Base-by-base conservation (phyloP, 805 yeast genomes). In the Peterozyma xylosa region DNA sequence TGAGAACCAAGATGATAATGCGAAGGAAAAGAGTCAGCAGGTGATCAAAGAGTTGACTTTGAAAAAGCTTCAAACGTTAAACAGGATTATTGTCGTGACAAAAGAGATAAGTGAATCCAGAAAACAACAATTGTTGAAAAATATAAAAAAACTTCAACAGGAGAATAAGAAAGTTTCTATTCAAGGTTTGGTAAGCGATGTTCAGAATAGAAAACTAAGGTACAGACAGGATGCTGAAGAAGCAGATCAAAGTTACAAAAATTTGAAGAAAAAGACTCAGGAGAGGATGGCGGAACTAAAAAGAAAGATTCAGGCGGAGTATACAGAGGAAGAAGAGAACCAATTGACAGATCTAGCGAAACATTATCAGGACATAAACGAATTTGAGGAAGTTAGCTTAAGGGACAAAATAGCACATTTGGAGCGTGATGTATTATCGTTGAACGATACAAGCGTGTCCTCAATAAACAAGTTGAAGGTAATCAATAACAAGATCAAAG, bases 251-350 rank as follows among this genome's bases (percentile, higher is more conserved):
- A 21, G 39, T 6, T 50, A 48, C 40, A 46, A 41, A 27, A 45
- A 45, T 14, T 38, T 54, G 9, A 62, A 60, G 36, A 37, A 21
- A 9, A 53, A 48, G 16, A 49, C 47, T 1, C 56, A 51, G 33
- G 48, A 47, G 3, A 39, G 43, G 5, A 49, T 53, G 29, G 48
- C 53, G 27, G 50, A 56, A 10, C 60, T 57, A 10, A 74, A 68
- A 49, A 57, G 59, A 5, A 54, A 50, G 10, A 64, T 68, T 10
- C 59, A 67, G 16, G 53, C 47, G 10, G 58, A 61, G 18, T 67
- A 68, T 36, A 60, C 64, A 18, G 66, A 64, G 41, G 67, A 67
- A 41, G 70, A 66, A 42, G 66, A 64, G 30, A 58, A 68, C 9
- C 68, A 63, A 18, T 67, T 76, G 9, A 67, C 67, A 10, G 58